phyloP scores from a whole-genome alignment of 768 basidiomycete genomes.

The Lactifluus echinatus region DNA sequence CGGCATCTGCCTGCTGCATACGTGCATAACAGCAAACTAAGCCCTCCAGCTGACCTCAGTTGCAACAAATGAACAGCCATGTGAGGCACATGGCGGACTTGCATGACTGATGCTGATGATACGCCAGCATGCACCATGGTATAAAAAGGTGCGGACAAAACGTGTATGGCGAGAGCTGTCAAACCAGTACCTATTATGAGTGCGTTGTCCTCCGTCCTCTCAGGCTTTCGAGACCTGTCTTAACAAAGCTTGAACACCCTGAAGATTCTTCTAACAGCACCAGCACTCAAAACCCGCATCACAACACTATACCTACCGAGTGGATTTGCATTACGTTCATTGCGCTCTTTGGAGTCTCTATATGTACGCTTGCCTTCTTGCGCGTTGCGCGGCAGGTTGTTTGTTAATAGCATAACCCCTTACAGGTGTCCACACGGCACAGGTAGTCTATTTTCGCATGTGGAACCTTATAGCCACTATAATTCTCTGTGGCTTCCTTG shows the following conservation, averaged over 20 bases:
- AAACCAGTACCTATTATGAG: not conserved
- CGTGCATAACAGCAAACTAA: no score
- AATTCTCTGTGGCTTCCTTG: slow-evolving; percentile 10
- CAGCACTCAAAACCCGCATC: slow-evolving; percentile 7
- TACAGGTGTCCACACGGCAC: slow-evolving; percentile 4
- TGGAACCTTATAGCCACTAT: slow-evolving; percentile 19
- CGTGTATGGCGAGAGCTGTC: no score
- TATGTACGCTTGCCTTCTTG: slow-evolving; percentile 20
- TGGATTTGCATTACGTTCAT: slow-evolving; percentile 32
- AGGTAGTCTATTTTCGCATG: slow-evolving; percentile 26
- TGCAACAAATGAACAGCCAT: no score
- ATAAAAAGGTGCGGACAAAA: no score
- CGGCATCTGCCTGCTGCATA: no score
- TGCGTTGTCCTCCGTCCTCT: not conserved
- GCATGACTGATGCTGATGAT: no score
- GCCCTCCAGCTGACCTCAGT: no score
- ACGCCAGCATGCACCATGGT: no score
- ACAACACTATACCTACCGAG: slow-evolving; percentile 31
- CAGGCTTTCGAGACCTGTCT: not conserved
- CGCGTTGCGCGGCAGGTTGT: not conserved
- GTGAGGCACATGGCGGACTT: no score
- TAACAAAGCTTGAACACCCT: not conserved
- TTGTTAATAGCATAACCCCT: not conserved
- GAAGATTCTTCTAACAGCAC: slow-evolving; percentile 8
- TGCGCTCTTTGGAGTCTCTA: slow-evolving; percentile 27